Evolutionary conservation across 495 filamentous ascomycete genomes (phyloP), one percentile per base, ranked within the genome.

Genomic region (Penicillium riverlandense): DNA sequence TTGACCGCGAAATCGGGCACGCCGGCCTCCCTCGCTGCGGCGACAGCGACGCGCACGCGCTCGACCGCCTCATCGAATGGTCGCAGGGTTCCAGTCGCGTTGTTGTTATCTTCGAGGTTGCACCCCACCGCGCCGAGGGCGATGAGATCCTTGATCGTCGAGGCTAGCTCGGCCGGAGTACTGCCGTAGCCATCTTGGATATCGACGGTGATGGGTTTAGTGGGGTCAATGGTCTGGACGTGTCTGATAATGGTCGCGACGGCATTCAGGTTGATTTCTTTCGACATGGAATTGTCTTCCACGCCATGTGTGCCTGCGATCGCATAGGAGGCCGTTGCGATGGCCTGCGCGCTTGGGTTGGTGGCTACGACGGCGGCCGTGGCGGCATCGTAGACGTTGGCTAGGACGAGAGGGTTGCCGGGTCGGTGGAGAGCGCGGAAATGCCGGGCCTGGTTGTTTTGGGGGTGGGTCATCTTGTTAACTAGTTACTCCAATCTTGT

Each of bases 191-290:
- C 77, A 48, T 76, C 69, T 50, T 78, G 76, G 8, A 76, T 40
- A 44, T 78, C 76, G 37, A 75, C 69, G 1, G 73, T 71, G 10
- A 78, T 45, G 0, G 74, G 72, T 27, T 59, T 61, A 10, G 48
- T 13, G 9, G 41, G 37, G 40, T 53, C 44, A 22, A 49, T 45
- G 27, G 48, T 35, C 16, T 40, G 46, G 7, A 63, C 58, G 11
- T 66, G 85, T 3, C 84, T 78, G 4, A 88, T 84, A 47, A 96
- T 95, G n/a, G 85, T 81, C n/a, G 87, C 74, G 44, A 94, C 83
- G 28, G 87, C 83, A 5, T 77, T 67, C 7, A 79, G 57, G 29
- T 83, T 79, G 12, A 82, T 66, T 46, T 63, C 40, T 8, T 68
- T 57, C 0, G 59, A 63, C 13, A 82, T 61, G 7, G 63, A 48